A percentile compares a stretch with the other conserved stretches of the same genome.
These are phyloP conservation scores for Lactarius vividus DNA, from an alignment of 768 basidiomycete genomes.

Conservation along the genomic window DNA sequence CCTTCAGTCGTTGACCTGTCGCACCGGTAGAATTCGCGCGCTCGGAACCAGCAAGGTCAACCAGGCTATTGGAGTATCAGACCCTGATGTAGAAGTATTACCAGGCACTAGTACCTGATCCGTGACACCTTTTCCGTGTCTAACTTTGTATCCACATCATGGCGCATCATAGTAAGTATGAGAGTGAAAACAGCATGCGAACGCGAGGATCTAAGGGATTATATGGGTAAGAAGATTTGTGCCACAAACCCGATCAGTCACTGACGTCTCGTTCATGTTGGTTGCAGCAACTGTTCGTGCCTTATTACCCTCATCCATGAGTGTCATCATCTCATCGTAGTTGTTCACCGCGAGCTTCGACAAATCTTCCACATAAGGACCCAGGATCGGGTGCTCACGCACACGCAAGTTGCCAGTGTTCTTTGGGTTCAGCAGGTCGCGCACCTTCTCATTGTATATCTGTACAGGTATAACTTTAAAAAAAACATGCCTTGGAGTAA, in stretches of 20 bases:
- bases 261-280: conserved; percentile 97
- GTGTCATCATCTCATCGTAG: conserved; percentile 97
- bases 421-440: conserved; percentile 95
- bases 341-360: conserved; percentile 88
- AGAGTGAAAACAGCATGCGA: conserved; percentile 99
- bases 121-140: conserved; percentile 99
- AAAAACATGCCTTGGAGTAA: neutral
- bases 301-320: conserved; percentile 99
- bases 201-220: conserved; percentile 70
- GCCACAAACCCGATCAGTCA: conserved; percentile 2
- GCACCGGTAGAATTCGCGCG: conserved; percentile 97
- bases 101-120: conserved; percentile 60
- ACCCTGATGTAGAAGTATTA: neutral
- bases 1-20: conserved; percentile 92
- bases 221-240: neutral
- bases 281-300: conserved; percentile 98
- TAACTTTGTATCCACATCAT: conserved; percentile 79
- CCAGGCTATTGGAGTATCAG: conserved; percentile 53
- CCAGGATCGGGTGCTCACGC: conserved; percentile 92
- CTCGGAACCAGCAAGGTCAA: conserved; percentile 96
- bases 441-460: conserved; percentile 98
- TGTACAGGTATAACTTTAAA: conserved; percentile 33
- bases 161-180: conserved; percentile 87
- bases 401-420: conserved; percentile 95
- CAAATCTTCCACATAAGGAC: conserved; percentile 98